A percentile compares a stretch with the other conserved stretches of the same genome.
These are phyloP conservation scores for Cystobasidium onofrii DNA, from an alignment of 768 basidiomycete species.

Conservation along the genomic window DNA sequence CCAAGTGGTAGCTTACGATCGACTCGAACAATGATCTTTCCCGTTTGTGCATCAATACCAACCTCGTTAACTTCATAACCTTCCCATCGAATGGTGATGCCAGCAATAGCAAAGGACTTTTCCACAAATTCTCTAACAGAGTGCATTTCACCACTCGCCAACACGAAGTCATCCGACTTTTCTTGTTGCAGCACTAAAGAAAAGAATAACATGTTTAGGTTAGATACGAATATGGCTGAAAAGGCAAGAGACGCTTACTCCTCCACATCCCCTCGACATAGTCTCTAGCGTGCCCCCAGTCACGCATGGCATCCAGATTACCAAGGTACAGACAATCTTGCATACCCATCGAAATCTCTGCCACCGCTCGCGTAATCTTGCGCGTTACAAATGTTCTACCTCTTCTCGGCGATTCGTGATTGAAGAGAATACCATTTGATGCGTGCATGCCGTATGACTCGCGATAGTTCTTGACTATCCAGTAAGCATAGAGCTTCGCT, in stretches of 20 bases:
- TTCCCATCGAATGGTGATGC: conserved; percentile 64
- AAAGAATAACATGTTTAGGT: conserved; percentile 71
- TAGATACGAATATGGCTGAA: background rate
- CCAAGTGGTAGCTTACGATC: conserved; percentile 52
- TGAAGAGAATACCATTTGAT: conserved; percentile 94
- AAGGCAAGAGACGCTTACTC: background rate
- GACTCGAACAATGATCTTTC: conserved; percentile 68
- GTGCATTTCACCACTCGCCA: conserved; percentile 93
- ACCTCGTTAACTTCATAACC: conserved; percentile 66
- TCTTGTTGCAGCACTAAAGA: conserved; percentile 69
- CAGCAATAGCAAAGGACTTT: conserved; percentile 67
- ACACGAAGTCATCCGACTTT: conserved; percentile 75
- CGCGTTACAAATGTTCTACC: conserved; percentile 93
- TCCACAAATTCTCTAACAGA: conserved; percentile 86
- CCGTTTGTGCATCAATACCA: conserved; percentile 62
- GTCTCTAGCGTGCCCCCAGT: conserved; percentile 82
- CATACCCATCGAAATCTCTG: conserved; percentile 83
- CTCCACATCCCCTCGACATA: conserved; percentile 68
- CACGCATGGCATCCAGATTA: conserved; percentile 86
- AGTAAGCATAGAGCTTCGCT: conserved; percentile 85
- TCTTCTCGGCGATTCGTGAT: conserved; percentile 91
- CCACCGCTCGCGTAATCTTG: conserved; percentile 85
- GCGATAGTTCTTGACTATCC: conserved; percentile 84
- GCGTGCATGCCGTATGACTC: conserved; percentile 96
- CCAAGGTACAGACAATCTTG: conserved; percentile 85